Evolutionary conservation across 176 grass and related monocot genomes (phyloP).

Genomic region (Cenchrus purpureus): DNA sequence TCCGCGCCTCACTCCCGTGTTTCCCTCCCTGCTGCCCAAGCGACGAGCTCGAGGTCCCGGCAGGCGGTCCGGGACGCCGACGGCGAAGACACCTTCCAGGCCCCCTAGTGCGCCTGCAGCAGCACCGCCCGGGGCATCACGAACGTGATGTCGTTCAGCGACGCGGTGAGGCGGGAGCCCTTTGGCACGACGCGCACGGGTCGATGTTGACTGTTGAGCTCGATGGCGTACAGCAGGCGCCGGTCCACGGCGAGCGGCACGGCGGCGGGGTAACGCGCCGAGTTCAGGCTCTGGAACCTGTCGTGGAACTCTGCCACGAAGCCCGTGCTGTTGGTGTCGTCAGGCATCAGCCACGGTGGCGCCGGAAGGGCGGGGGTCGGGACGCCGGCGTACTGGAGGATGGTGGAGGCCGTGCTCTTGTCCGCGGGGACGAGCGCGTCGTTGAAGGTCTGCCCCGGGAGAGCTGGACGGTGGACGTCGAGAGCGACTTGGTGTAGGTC

Average conservation of each 20-base stretch:
- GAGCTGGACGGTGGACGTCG: constrained; percentile 37
- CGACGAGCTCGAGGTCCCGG: not conserved
- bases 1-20: too few relatives aligned
- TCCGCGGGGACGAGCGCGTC: constrained; percentile 52
- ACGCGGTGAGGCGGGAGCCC: constrained; percentile 51
- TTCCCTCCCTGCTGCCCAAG: too few relatives aligned
- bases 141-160: constrained; percentile 78
- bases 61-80: constrained; percentile 62
- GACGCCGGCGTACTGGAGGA: constrained; percentile 67
- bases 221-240: constrained; percentile 60
- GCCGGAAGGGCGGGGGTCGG: constrained; percentile 30
- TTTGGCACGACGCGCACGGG: constrained; percentile 56
- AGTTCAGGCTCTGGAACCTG: constrained; percentile 57
- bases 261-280: constrained; percentile 34
- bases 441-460: constrained; percentile 65
- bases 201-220: constrained; percentile 43
- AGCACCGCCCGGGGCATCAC: constrained; percentile 53
- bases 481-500: constrained; percentile 64
- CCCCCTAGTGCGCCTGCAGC: constrained; percentile 60
- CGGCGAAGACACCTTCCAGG: constrained; percentile 48
- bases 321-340: constrained; percentile 26
- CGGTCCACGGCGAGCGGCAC: constrained; percentile 59
- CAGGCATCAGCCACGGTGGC: constrained; percentile 33
- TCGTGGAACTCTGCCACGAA: constrained; percentile 50
- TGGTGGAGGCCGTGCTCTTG: constrained; percentile 57